Evolutionary conservation across 2,329 filamentous ascomycete genomes (phyloP).

Genomic region (Aureobasidium sp.): DNA sequence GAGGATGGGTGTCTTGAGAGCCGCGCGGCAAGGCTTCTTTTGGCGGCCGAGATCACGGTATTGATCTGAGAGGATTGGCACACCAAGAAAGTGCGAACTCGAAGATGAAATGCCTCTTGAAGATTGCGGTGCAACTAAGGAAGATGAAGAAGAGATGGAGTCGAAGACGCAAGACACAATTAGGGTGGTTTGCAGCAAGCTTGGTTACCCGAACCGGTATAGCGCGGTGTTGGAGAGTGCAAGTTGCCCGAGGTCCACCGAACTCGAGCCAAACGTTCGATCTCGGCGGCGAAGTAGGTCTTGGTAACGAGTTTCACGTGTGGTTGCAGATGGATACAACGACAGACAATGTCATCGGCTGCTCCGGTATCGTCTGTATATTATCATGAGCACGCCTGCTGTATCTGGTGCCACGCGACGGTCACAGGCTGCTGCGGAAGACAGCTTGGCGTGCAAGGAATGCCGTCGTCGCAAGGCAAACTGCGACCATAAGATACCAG

Average conservation of each 20-base stretch:
- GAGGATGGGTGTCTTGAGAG: too few species aligned
- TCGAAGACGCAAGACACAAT: not conserved
- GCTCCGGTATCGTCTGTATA: not conserved
- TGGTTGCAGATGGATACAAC: not conserved
- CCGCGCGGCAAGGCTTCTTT: too few species aligned
- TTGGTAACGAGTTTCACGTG: not conserved
- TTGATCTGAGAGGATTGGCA: too few species aligned
- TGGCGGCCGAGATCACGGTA: too few species aligned
- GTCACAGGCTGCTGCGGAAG: slow-evolving; percentile 6
- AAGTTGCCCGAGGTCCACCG: not conserved
- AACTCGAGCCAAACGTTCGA: not conserved
- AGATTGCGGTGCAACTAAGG: too few species aligned
- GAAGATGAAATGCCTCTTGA: not conserved
- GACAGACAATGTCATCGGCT: not conserved
- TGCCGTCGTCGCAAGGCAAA: slow-evolving; percentile 10
- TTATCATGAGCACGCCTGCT: slow-evolving; percentile 1
- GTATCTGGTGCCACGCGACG: not conserved
- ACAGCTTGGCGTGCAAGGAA: slow-evolving; percentile 10
- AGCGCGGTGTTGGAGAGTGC: not conserved
- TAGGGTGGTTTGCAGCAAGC: not conserved
- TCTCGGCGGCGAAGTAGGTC: not conserved
- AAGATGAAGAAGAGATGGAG: not conserved
- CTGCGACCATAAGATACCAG: slow-evolving; percentile 11
- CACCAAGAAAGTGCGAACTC: not conserved
- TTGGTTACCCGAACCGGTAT: not conserved